Evolutionary conservation across 192 early-diverging fungal species (phyloP).

Genomic region (Diversispora eburnea): DNA sequence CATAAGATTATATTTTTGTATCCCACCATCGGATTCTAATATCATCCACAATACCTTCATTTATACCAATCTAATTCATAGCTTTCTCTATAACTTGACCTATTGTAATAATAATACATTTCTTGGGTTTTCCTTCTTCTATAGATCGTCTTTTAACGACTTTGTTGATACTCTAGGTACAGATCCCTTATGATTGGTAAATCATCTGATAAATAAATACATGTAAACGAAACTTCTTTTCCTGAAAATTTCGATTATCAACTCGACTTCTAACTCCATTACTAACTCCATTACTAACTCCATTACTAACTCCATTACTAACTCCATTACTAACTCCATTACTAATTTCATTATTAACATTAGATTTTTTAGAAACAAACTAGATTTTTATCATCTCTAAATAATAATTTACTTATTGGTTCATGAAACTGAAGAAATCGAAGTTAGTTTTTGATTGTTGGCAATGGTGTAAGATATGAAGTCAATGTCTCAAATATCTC

Average conservation of each 20-base stretch:
- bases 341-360: neutral
- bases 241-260: too few species aligned
- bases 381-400: neutral
- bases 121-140: constrained; percentile 28
- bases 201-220: constrained; percentile 26
- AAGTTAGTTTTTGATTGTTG: constrained; percentile 45
- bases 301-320: too few species aligned
- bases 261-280: too few species aligned
- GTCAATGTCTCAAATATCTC: constrained; percentile 52
- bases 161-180: constrained; percentile 25
- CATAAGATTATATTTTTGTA: constrained; percentile 13
- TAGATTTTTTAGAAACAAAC: constrained; percentile 18
- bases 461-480: constrained; percentile 48
- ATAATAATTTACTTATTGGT: neutral
- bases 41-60: constrained; percentile 43
- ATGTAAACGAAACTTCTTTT: constrained; percentile 16
- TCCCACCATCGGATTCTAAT: constrained; percentile 5
- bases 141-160: constrained; percentile 19
- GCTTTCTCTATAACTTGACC: constrained; percentile 46
- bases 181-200: constrained; percentile 2
- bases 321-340: constrained; percentile 4
- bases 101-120: constrained; percentile 20
- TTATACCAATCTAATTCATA: constrained; percentile 48
- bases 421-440: constrained; percentile 30
- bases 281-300: too few species aligned